These are phyloP conservation scores for Starmerella potacharoeniae DNA, from an alignment of 805 yeast species.

Conservation along the genomic window DNA sequence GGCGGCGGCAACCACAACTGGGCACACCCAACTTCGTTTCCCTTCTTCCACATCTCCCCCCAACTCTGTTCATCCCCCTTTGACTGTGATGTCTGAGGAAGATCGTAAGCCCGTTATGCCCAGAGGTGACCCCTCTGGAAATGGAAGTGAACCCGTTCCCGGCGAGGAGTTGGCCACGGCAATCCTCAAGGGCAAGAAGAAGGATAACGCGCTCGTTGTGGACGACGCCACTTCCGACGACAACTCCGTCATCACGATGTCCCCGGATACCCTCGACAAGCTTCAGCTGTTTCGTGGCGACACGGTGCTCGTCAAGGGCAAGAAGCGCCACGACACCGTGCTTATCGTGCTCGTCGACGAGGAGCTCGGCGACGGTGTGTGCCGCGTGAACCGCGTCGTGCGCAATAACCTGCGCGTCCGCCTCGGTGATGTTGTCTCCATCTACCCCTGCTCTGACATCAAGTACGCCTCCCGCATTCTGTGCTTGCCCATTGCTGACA, in stretches of 20 bases:
- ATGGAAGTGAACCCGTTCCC: conserved; percentile 28
- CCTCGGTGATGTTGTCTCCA: conserved; percentile 80
- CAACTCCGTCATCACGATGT: conserved; percentile 86
- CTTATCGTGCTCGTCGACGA: conserved; percentile 92
- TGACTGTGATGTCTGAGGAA: conserved; percentile 19
- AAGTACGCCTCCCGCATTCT: conserved; percentile 92
- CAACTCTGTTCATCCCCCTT: not conserved
- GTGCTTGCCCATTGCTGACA: conserved; percentile 92
- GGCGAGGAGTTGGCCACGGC: conserved; percentile 78
- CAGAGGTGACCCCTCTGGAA: conserved; percentile 18
- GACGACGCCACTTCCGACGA: conserved; percentile 97
- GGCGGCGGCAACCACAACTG: not conserved
- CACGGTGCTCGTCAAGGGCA: conserved; percentile 93
- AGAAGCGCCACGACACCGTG: conserved; percentile 95
- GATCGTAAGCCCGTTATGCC: conserved; percentile 36
- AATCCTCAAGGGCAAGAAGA: conserved; percentile 92
- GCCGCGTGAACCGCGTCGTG: conserved; percentile 88
- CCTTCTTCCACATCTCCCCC: not conserved
- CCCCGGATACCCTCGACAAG: conserved; percentile 88
- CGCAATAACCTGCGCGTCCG: conserved; percentile 90
- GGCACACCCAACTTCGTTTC: not conserved
- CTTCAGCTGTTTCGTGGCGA: conserved; percentile 95
- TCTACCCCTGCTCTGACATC: conserved; percentile 96
- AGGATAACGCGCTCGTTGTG: conserved; percentile 85
- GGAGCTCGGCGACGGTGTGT: conserved; percentile 90